Evolutionary conservation across 148 eudicot genomes (phyloP), one percentile per base, ranked within the genome.

Genomic region (Salicornia ramosissima): DNA sequence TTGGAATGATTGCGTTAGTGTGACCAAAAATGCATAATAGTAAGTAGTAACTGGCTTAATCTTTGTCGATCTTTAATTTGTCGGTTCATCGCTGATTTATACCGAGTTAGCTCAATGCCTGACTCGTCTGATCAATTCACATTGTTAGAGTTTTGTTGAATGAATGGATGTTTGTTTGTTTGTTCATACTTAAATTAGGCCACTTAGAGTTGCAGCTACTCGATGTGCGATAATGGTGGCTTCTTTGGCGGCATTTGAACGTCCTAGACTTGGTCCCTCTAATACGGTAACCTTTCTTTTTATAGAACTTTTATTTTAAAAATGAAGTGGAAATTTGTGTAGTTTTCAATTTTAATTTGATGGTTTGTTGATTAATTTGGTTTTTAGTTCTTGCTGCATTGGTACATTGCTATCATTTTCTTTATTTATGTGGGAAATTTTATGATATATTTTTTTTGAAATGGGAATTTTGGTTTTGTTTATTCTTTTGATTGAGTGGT

Each of bases 191-290:
- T 18, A 50, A 15, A 47, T 24, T 56, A 14, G 25, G 24, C 42
- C 51, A 47, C 33, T 24, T 62, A 19, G 21, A 18, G 5, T 22
- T 10, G 24, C 14, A 49, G n/a, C 47, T 59, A 28, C 49, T 70
- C 67, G 79, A 80, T 72, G 81, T 75, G 77, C 62, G 61, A 57
- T 40, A 78, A 87, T 80, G 85, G 82, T 87, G 65, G 81, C 86
- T 69, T 62, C 89, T 29, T 71, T 81, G 71, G 75, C 86, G 5
- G 78, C 85, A 61, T 80, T 85, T 67, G 86, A 83, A 53, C 85
- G 91, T 26, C 84, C 88, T 12, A 76, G 87, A 67, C 64, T 78
- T 26, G 91, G 86, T 64, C 67, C 81, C 71, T 73, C 87, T 0
- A 87, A 81, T 70, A 83, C 87, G 83, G n/a, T n/a, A n/a, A n/a